Evolutionary conservation across 805 yeast genomes (phyloP), one percentile per base, ranked within the genome.

Genomic region (Pichia gijzeniarum): DNA sequence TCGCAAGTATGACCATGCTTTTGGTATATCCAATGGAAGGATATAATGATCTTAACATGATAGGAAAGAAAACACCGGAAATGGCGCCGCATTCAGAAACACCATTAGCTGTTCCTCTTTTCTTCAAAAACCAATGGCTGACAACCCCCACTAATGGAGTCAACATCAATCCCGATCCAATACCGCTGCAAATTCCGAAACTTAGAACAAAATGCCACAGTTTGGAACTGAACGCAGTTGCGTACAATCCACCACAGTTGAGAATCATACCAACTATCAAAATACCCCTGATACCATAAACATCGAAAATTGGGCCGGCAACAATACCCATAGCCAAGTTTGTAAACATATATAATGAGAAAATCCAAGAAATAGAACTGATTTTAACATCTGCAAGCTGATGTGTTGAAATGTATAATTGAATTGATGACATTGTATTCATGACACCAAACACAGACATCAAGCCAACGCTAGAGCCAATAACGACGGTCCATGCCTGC

Each of bases 181-280:
- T 52, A 5, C 88, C 89, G 38, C 73, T 63, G 17, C 73, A 67
- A 3, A 82, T 54, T 4, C 80, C 77, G 57, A 82, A 79, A 25
- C 82, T 69, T 18, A 82, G 58, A 17, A 83, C 69, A 54, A 83
- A 83, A 46, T 82, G 86, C 68, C 76, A 80, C 4, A 78, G 69
- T 9, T 71, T 56, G 1, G 63, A 65, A 53, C 82, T 72, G 25
- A 43, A 72, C 5, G 61, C 84, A 69, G 53, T 66, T 66, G 58
- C 59, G 38, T 45, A 54, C 18, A 55, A 36, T 5, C 56, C 56
- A 46, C 54, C 55, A 44, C 56, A 55, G 25, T 55, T 55, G 4
- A 55, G 17, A 7, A 32, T 78, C 81, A 80, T 64, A 6, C 85
- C 79, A 10, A 66, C 53, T 3, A 68, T 30, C 51, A 79, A 55